phyloP scores from a whole-genome alignment of 495 filamentous ascomycete species.

The Talaromyces ruber region DNA sequence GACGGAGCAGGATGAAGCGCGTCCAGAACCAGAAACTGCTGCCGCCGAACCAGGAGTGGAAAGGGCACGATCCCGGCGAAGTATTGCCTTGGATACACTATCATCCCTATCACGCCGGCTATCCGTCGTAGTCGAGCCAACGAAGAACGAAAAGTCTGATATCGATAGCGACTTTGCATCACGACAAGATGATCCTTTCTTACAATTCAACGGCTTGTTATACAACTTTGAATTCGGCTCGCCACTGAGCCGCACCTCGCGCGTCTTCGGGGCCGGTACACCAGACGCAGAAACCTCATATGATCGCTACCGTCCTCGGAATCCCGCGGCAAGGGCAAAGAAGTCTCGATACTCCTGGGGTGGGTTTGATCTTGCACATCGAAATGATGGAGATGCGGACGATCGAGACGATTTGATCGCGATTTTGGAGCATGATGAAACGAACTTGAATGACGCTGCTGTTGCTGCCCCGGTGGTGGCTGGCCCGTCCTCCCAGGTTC shows the following conservation, averaged over 20 bases:
- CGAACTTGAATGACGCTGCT: background rate
- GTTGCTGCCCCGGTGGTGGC: background rate
- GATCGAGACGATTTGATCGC: background rate
- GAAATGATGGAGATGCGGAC: background rate
- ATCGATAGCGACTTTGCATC: background rate
- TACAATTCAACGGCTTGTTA: background rate
- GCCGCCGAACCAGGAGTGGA: background rate
- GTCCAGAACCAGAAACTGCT: background rate
- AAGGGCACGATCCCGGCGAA: background rate
- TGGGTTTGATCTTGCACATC: background rate
- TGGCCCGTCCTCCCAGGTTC: background rate
- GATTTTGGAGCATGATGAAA: background rate
- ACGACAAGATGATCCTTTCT: background rate
- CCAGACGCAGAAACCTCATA: background rate
- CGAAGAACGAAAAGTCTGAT: background rate
- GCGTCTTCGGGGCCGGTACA: background rate
- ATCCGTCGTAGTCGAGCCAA: background rate
- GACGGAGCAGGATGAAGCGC: background rate
- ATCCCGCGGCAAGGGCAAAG: background rate
- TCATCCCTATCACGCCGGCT: background rate
- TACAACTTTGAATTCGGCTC: background rate
- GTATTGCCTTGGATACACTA: background rate
- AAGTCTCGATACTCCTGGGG: background rate
- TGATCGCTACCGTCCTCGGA: background rate
- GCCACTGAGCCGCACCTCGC: background rate